These are phyloP conservation scores for Tripidium arundinaceum DNA, from an alignment of 202 grass and related monocot genomes.

Conservation along the genomic window DNA sequence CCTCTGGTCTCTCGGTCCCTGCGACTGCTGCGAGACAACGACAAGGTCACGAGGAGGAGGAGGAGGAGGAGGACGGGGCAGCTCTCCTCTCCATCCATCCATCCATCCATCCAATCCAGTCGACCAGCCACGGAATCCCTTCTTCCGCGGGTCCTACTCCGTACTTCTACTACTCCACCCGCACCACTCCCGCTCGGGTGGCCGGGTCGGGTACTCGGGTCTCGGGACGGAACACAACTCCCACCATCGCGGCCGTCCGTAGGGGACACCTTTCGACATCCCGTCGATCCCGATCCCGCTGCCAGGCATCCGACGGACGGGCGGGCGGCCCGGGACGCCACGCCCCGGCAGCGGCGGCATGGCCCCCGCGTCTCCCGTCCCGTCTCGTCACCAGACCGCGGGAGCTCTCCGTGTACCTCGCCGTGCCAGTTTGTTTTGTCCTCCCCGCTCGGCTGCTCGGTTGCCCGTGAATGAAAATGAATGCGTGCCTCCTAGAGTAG, in stretches of 20 bases:
- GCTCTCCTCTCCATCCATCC: neutral
- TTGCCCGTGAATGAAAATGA: neutral
- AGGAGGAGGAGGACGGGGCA: no score
- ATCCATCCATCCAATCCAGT: neutral
- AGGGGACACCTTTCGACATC: constrained; percentile 30
- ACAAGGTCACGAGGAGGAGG: no score
- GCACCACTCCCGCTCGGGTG: no score
- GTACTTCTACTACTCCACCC: no score
- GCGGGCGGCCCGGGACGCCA: neutral
- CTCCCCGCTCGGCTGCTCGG: no score
- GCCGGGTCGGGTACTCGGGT: no score
- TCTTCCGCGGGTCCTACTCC: neutral
- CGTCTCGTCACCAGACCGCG: neutral
- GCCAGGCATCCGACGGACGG: no score
- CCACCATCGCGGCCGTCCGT: neutral
- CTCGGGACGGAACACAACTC: neutral
- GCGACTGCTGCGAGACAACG: no score
- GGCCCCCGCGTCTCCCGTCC: neutral
- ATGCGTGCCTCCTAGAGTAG: neutral
- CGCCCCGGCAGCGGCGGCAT: no score
- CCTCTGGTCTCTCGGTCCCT: neutral
- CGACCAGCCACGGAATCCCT: no score
- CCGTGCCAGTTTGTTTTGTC: no score
- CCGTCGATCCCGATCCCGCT: no score
- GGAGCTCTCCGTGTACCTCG: neutral